Evolutionary conservation across 805 yeast species (phyloP).

Genomic region (Peterozyma xylosa): DNA sequence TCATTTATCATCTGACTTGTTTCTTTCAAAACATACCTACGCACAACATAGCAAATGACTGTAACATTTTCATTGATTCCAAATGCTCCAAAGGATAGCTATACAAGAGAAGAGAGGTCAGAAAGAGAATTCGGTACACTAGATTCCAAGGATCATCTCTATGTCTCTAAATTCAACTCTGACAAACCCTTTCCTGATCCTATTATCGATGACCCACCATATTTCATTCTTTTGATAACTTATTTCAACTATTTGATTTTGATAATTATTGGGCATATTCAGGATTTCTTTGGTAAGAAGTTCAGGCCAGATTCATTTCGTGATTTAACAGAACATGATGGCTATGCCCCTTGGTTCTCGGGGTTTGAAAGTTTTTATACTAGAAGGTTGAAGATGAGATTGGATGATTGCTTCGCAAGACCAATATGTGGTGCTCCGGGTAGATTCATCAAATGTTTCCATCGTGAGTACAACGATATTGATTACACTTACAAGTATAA

Average conservation of each 20-base stretch:
- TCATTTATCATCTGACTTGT: too few relatives aligned
- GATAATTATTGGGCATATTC: constrained; percentile 82
- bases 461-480: constrained; percentile 63
- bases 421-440: constrained; percentile 99
- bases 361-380: constrained; percentile 92
- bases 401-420: constrained; percentile 92
- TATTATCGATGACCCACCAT: constrained; percentile 79
- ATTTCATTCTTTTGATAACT: constrained; percentile 69
- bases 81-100: constrained; percentile 21
- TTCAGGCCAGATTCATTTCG: constrained; percentile 60
- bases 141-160: constrained; percentile 57
- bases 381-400: constrained; percentile 82
- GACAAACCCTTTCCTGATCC: constrained; percentile 56
- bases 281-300: constrained; percentile 78
- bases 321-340: constrained; percentile 70
- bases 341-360: constrained; percentile 93
- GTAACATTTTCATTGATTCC: constrained; percentile 15
- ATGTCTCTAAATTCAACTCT: constrained; percentile 49
- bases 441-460: constrained; percentile 74
- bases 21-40: too few relatives aligned
- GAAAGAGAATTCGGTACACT: constrained; percentile 71
- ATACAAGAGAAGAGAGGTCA: constrained; percentile 25
- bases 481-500: constrained; percentile 62
- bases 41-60: too few relatives aligned
- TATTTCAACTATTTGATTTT: constrained; percentile 79